phyloP scores from a whole-genome alignment of 805 yeast genomes.

The Sugiyamaella chiloensis region DNA sequence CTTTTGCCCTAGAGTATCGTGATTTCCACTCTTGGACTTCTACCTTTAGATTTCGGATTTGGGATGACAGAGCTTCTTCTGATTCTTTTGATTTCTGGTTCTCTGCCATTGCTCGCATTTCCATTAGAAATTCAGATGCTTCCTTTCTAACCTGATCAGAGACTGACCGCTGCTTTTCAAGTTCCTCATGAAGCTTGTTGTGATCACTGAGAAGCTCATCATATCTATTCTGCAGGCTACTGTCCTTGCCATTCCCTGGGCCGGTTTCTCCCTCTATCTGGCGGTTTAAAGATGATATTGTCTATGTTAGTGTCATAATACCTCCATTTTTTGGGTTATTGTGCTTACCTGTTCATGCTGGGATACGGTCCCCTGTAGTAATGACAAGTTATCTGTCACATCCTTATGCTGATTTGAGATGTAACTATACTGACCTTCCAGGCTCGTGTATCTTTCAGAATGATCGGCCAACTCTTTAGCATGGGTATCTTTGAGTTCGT shows the following conservation, averaged over 20 bases:
- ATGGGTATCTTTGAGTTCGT: conserved; percentile 3
- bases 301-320: not conserved
- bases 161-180: conserved; percentile 25
- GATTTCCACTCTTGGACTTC: conserved; percentile 38
- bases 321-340: not conserved
- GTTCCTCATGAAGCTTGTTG: conserved; percentile 23
- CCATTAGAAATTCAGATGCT: conserved; percentile 35
- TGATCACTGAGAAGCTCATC: conserved; percentile 24
- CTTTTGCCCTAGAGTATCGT: conserved; percentile 29
- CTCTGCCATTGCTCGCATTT: conserved; percentile 38
- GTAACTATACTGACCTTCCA: conserved; percentile 6
- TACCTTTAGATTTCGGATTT: conserved; percentile 30
- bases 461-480: conserved; percentile 3
- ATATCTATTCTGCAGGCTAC: conserved; percentile 19
- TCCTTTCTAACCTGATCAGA: conserved; percentile 39
- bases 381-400: conserved; percentile 9
- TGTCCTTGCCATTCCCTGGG: no score
- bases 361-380: conserved; percentile 10
- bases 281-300: not conserved
- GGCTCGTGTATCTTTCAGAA: not conserved
- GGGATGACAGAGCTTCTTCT: conserved; percentile 22
- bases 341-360: conserved; percentile 6
- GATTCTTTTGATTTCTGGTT: conserved; percentile 21
- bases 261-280: conserved; percentile 9
- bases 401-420: conserved; percentile 11